phyloP scores from a whole-genome alignment of 164 flowering plant species.

The Cinnamomum micranthum region DNA sequence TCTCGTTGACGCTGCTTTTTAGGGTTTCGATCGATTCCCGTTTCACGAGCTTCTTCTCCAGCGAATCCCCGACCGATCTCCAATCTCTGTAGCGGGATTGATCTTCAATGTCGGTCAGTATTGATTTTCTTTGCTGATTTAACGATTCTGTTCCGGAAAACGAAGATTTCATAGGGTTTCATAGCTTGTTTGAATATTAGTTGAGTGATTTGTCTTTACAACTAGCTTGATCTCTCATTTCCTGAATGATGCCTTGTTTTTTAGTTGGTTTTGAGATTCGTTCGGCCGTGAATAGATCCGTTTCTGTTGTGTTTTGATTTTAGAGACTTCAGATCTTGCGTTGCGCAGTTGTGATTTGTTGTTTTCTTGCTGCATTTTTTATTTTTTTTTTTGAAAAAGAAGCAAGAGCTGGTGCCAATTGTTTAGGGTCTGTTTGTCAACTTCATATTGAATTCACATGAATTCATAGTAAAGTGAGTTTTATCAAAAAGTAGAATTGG shows the following conservation, averaged over 20 bases:
- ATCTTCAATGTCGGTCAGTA: neutral
- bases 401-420: no score
- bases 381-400: no score
- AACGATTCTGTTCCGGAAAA: neutral
- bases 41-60: neutral
- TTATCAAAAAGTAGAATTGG: no score
- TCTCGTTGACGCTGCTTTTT: neutral
- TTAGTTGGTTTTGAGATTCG: neutral
- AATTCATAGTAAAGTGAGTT: no score
- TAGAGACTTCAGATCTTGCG: neutral
- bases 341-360: neutral
- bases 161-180: neutral
- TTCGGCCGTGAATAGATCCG: neutral
- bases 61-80: neutral
- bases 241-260: neutral
- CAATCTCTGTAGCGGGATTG: neutral
- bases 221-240: neutral
- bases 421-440: no score
- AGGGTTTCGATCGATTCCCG: neutral
- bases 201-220: no score
- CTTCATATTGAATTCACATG: no score
- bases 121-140: neutral
- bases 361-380: no score
- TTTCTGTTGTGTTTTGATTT: neutral
- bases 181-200: neutral